These are phyloP conservation scores for Fagus crenata DNA, from an alignment of 306 rosid species.

Conservation along the genomic window DNA sequence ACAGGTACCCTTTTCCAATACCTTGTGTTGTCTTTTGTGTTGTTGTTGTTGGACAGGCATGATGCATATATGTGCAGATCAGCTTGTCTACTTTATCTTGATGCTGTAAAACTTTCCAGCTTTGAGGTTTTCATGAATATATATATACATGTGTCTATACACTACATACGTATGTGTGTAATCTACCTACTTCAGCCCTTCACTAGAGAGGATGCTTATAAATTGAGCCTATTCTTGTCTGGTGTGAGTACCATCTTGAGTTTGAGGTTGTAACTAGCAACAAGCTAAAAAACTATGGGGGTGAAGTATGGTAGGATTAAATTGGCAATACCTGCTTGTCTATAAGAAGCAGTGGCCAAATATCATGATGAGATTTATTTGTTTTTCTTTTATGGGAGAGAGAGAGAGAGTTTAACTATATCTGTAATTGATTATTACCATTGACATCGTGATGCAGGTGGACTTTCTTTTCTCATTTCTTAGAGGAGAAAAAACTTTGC, in stretches of 20 bases:
- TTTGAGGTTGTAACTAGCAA: background rate
- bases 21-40: too few relatives aligned
- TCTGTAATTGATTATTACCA: too few relatives aligned
- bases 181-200: background rate
- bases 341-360: background rate
- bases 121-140: background rate
- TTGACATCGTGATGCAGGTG: conserved; percentile 50
- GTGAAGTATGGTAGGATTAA: too few relatives aligned
- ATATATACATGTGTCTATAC: too few relatives aligned
- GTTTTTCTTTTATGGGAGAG: background rate
- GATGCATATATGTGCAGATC: background rate
- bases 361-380: background rate
- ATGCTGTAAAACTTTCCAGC: background rate
- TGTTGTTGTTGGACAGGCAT: conserved; percentile 13
- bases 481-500: conserved; percentile 38
- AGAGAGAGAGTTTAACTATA: too few relatives aligned
- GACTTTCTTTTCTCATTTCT: conserved; percentile 59
- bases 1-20: conserved; percentile 44
- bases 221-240: background rate
- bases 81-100: background rate
- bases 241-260: background rate
- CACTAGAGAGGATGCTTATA: background rate
- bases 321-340: too few relatives aligned
- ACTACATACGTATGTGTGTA: background rate
- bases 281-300: background rate